These are phyloP conservation scores for Scedosporium dehoogii DNA, from an alignment of 2,329 filamentous ascomycete species.

Conservation along the genomic window DNA sequence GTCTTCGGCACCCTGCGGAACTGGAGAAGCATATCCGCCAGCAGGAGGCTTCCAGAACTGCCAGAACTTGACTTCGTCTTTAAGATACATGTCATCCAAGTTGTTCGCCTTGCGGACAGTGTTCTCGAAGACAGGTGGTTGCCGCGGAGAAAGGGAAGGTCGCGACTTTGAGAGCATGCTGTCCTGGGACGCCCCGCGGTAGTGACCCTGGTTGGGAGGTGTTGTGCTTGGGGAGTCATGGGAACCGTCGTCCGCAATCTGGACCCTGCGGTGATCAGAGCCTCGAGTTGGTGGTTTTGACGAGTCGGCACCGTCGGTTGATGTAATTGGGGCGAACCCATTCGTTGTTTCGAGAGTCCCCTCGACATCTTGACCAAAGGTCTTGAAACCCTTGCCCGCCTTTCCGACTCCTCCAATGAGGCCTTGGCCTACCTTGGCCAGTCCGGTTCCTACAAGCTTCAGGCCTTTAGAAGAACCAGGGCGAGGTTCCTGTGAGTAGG, in stretches of 20 bases:
- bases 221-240: background rate
- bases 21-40: constrained; percentile 50
- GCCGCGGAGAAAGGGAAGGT: background rate
- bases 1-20: constrained; percentile 45
- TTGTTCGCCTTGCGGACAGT: constrained; percentile 42
- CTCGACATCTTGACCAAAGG: constrained; percentile 39
- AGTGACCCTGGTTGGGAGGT: background rate
- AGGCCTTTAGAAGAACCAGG: constrained; percentile 16
- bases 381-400: constrained; percentile 35
- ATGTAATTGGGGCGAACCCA: constrained; percentile 34
- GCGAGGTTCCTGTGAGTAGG: constrained; percentile 1
- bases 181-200: background rate
- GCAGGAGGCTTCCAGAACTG: constrained; percentile 56
- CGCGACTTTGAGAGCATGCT: background rate
- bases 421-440: constrained; percentile 23
- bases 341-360: constrained; percentile 44
- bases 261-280: constrained; percentile 1
- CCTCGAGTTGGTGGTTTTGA: constrained; percentile 7
- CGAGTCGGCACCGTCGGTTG: constrained; percentile 10
- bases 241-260: background rate
- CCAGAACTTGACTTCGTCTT: constrained; percentile 42
- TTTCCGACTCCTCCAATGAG: constrained; percentile 26
- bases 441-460: constrained; percentile 23
- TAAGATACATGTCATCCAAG: constrained; percentile 37
- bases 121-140: constrained; percentile 25